Percentiles rank a stretch among this genome's conserved stretches.
These are phyloP conservation scores for Teunomyces barrocoloradensis DNA, from an alignment of 805 yeast species.

Conservation along the genomic window DNA sequence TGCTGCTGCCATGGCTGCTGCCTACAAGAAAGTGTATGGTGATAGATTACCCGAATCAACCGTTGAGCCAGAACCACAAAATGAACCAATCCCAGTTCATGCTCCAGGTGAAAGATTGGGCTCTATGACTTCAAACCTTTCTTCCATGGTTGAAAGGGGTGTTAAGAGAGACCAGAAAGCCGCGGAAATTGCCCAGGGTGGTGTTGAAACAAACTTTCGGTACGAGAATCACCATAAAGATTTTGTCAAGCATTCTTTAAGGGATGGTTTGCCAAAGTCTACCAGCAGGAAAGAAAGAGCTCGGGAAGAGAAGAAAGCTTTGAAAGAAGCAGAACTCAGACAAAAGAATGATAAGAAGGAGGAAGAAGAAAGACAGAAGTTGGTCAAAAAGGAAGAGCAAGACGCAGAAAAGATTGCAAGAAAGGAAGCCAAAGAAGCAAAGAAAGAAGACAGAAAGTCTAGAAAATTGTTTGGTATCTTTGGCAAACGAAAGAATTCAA, in stretches of 20 bases:
- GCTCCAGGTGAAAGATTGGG: neutral
- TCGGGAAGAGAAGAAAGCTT: slow-evolving; percentile 19
- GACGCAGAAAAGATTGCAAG: slow-evolving; percentile 9
- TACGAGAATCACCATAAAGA: slow-evolving; percentile 34
- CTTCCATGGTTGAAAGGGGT: neutral
- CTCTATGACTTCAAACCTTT: neutral
- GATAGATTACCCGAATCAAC: slow-evolving; percentile 1
- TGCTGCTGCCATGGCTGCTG: slow-evolving; percentile 23
- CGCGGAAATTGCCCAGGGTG: slow-evolving; percentile 9
- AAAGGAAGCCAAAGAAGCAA: slow-evolving; percentile 5
- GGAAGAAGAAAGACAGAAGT: slow-evolving; percentile 9
- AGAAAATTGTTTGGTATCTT: slow-evolving; percentile 4
- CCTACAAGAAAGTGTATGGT: slow-evolving; percentile 23
- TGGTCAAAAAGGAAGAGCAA: slow-evolving; percentile 10
- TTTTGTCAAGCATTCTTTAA: slow-evolving; percentile 31
- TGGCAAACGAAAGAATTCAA: slow-evolving; percentile 6
- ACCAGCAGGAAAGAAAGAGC: slow-evolving; percentile 22
- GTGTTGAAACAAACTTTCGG: slow-evolving; percentile 17
- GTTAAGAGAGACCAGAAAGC: neutral
- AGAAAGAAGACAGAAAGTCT: slow-evolving; percentile 1
- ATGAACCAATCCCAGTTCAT: neutral
- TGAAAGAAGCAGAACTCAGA: slow-evolving; percentile 13
- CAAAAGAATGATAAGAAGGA: slow-evolving; percentile 12
- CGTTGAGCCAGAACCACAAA: neutral
- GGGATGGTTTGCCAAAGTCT: slow-evolving; percentile 13